Evolutionary conservation across 2,329 filamentous ascomycete genomes (phyloP).

Genomic region (Sporothrix curviconia): DNA sequence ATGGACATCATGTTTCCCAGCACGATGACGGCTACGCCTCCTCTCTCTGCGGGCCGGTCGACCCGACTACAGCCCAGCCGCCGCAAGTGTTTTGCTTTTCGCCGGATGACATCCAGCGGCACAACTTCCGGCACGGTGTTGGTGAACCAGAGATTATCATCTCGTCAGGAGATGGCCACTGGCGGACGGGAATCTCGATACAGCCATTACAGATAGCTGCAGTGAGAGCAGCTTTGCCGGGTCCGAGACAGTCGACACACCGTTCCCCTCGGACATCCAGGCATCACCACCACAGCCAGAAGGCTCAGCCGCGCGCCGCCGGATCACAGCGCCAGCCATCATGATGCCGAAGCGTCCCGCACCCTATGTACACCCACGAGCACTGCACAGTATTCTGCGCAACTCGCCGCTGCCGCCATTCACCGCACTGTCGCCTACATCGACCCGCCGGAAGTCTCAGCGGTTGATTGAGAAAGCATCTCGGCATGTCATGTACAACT

Average conservation of each 20-base stretch:
- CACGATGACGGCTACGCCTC: conserved; percentile 54
- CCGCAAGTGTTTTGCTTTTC: conserved; percentile 43
- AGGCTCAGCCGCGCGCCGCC: conserved; percentile 28
- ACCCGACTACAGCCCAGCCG: conserved; percentile 29
- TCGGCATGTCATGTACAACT: conserved; percentile 55
- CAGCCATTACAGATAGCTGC: background rate
- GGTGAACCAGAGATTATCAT: background rate
- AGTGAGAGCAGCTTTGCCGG: conserved; percentile 6
- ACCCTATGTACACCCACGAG: conserved; percentile 53
- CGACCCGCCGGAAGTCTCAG: conserved; percentile 47
- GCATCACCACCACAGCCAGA: conserved; percentile 9
- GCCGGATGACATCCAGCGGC: conserved; percentile 15
- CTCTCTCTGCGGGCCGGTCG: conserved; percentile 49
- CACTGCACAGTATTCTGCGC: conserved; percentile 57
- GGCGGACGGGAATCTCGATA: background rate
- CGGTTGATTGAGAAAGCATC: conserved; percentile 49
- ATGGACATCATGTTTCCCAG: conserved; percentile 46
- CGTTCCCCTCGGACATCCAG: background rate
- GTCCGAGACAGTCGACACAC: background rate
- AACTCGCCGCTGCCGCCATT: conserved; percentile 57
- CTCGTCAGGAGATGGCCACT: background rate
- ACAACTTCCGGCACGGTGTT: background rate
- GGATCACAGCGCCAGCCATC: conserved; percentile 31
- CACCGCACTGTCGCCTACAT: conserved; percentile 43
- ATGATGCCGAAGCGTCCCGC: conserved; percentile 25